Base-by-base conservation (phyloP, 257 asterid species). In the Knoxia roxburghii region DNA sequence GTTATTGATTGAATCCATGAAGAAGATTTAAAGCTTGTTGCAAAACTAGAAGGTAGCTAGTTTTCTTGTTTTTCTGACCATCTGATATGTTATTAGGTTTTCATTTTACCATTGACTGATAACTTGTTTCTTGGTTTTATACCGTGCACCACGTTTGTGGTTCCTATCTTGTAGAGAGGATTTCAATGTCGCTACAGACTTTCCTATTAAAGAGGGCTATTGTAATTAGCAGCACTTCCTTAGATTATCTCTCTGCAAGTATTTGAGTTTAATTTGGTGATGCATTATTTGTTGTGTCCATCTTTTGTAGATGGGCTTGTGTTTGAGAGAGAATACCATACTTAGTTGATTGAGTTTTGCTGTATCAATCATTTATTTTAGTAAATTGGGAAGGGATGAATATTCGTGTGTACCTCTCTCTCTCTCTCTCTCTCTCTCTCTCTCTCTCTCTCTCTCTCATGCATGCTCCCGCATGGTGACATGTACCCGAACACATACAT, bases 311-410 rank as follows among this genome's bases (percentile, higher is more conserved):
- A 21, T 39, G 43, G 41, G 46, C 67, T n/a, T n/a, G 33, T 69
- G 24, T 1, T 20, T 23, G 23, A 26, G 8, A n/a, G 23, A 0
- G 37, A 0, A 8, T 40, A 18, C 40, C 29, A 20, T 6, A 39
- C 65, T 55, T 57, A 55, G 64, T 55, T 21, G 52, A 41, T 54
- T 23, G 18, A n/a, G 23, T 12, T 66, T 9, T 66, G 18, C 32
- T 40, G 55, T 8, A 55, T 46, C 13, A 51, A 21, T 66, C 23
- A 27, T 49, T 35, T n/a, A 13, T 9, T 52, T 21, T 67, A 7
- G 54, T 41, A 39, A 7, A 41, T 39, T 23, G 63, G 20, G 48
- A 39, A n/a, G 20, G 5, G 35, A 65, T 9, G 17, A 6, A 4
- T 21, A 52, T 17, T 3, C 1, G 13, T 23, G 39, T 24, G 11